Evolutionary conservation across 2,329 filamentous ascomycete species (phyloP), one percentile per base, ranked within the genome.

Genomic region (Pseudogymnoascus sp.): DNA sequence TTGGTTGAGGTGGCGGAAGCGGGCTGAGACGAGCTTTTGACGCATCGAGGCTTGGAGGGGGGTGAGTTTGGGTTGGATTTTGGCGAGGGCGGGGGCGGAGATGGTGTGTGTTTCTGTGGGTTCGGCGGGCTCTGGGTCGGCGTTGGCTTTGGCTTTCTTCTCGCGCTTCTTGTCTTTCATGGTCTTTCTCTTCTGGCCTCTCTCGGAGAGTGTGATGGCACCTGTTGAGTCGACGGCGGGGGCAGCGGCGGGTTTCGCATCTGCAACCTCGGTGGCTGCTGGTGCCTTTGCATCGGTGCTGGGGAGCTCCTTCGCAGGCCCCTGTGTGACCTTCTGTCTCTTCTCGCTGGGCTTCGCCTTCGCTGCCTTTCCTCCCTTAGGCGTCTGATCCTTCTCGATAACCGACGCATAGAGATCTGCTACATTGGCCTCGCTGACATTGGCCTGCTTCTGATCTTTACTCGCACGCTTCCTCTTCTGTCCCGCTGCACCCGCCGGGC

Each of bases 1-100:
- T 79, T 99, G 90, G 75, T 99, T 99, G 65, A 99, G 86, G 76
- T 97, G 92, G 67, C 95, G 91, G 83, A 99, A 99, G 63, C 95
- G 92, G 1, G 95, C 93, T 8, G 93, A 96, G 66, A 96, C 83
- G 66, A 99, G 87, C 80, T 99, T 99, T 72, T 92, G 88, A 65
- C 91, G 88, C 95, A 99, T 99, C 3, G 91, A 87, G 62, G 89
- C 86, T 80, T 99, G 95, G 63, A 99, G 86, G 3, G 95, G 92
- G 0, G 95, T 99, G 71, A 99, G 85, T 69, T 90, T 49, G 7
- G 43, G 16, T 21, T 64, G 38, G 23, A 52, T 40, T 62, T 60
- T 62, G n/a, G 52, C 63, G 23, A 37, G 66, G 16, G 28, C 68
- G 65, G 64, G 67, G 60, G 21, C 69, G 67, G 59, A 70, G 63